Base-by-base conservation (phyloP, 139 green algal genomes). In the Tetraselmis striata region DNA sequence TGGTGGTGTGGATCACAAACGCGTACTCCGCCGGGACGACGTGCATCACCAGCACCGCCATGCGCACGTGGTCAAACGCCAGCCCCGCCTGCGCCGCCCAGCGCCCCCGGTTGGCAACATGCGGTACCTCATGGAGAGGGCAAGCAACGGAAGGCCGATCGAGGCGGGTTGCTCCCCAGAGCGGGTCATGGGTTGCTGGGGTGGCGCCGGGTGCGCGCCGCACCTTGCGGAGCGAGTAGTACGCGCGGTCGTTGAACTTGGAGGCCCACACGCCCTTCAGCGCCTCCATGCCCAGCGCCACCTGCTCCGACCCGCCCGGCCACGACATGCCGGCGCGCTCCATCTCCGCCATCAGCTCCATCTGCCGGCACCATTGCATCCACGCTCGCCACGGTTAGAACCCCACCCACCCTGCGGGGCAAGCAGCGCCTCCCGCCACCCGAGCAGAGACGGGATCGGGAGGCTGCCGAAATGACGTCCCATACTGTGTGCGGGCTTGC, bases 1-100 rank as follows among this genome's bases (percentile, higher is more conserved):
- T 99, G 78, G 92, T 92, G 28, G 97, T 99, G 94, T 99, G 97
- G 86, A 99, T 96, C n/a, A 99, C 97, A 86, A 98, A 99, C 0
- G 97, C 97, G 84, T 99, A 99, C 59, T 94, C 88, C 5, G 95
- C 94, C 0, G 92, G 92, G 80, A 99, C 94, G 25, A 98, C 93
- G 26, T 92, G 89, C 93, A 98, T 95, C 81, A 97, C 93, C 59
- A 99, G 92, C 85, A 99, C 97, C 24, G 97, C 97, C 97, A 99
- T 99, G 85, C 93, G 92, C 78, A 99, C 89, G 83, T 96, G 89
- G 32, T 95, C 89, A 83, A 97, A 96, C 84, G 94, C 86, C 67
- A 98, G 88, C 31, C 94, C 92, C 32, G 91, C 92, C 84, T 88
- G 81, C 81, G 84, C 31, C n/a, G n/a, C n/a, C n/a, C n/a, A n/a